These are phyloP conservation scores for Pyracantha coccinea DNA, from an alignment of 331 rosid species.

Conservation along the genomic window DNA sequence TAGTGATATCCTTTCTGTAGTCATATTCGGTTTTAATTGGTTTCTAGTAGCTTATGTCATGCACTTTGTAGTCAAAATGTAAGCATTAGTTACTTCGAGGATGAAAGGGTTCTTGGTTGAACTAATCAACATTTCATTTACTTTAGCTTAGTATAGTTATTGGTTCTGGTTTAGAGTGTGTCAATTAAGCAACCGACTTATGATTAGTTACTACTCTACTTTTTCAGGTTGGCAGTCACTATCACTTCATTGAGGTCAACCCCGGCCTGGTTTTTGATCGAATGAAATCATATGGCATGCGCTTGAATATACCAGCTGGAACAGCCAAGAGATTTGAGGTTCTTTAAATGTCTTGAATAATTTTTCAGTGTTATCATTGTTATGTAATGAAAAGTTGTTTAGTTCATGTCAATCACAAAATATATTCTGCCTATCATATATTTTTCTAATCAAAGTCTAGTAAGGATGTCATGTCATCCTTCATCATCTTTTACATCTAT, in stretches of 20 bases:
- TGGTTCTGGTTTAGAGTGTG: neutral
- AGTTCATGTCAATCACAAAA: neutral
- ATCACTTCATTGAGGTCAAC: conserved; percentile 84
- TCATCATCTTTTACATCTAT: neutral
- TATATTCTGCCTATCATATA: neutral
- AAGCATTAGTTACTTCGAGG: neutral
- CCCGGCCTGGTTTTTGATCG: conserved; percentile 69
- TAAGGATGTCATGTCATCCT: neutral
- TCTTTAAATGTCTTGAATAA: neutral
- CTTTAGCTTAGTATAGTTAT: neutral
- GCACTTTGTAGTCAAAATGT: neutral
- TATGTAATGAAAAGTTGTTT: neutral
- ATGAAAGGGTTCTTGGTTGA: neutral
- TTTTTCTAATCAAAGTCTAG: neutral
- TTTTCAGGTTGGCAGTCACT: conserved; percentile 96
- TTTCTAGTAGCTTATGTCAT: neutral
- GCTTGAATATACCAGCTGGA: conserved; percentile 81
- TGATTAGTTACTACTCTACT: conserved; percentile 3
- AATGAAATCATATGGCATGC: conserved; percentile 74
- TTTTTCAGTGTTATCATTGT: neutral
- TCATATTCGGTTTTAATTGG: neutral
- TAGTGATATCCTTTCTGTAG: neutral
- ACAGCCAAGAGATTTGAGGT: conserved; percentile 91
- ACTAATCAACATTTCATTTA: neutral
- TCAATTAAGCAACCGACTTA: neutral